phyloP scores from a whole-genome alignment of 805 yeast genomes.

The Spathaspora boniae region DNA sequence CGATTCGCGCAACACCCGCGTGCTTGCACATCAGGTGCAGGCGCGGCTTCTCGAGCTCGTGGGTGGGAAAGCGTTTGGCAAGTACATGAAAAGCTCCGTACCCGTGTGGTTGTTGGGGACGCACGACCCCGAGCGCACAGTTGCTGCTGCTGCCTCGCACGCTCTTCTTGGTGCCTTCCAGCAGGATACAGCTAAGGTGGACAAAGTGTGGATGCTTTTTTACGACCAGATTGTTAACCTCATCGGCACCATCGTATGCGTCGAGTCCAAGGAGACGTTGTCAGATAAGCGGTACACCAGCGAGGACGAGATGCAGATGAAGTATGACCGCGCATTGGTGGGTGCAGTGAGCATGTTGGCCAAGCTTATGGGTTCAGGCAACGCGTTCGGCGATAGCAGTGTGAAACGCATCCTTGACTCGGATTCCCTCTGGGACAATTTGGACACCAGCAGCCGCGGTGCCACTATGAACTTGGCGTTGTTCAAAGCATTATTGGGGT shows the following conservation, averaged over 20 bases:
- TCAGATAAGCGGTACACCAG: slow-evolving; percentile 72
- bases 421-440: slow-evolving; percentile 34
- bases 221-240: slow-evolving; percentile 53
- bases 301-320: slow-evolving; percentile 61
- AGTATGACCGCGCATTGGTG: slow-evolving; percentile 56
- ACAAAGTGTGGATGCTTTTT: slow-evolving; percentile 59
- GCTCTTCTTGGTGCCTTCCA: slow-evolving; percentile 55
- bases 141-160: slow-evolving; percentile 46
- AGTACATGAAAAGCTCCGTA: slow-evolving; percentile 65
- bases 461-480: slow-evolving; percentile 29
- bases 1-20: slow-evolving; percentile 62
- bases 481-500: slow-evolving; percentile 24
- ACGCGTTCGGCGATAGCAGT: slow-evolving; percentile 11
- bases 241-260: slow-evolving; percentile 46
- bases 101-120: slow-evolving; percentile 73
- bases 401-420: slow-evolving; percentile 20
- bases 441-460: slow-evolving; percentile 19
- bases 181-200: slow-evolving; percentile 45
- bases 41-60: slow-evolving; percentile 45
- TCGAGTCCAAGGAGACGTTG: slow-evolving; percentile 59
- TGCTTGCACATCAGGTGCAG: slow-evolving; percentile 61
- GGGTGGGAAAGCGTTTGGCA: slow-evolving; percentile 53
- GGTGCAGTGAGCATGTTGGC: slow-evolving; percentile 49
- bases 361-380: slow-evolving; percentile 21
- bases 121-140: slow-evolving; percentile 66